Conservation (phyloP, 306 rosid genomes). For the Vigna radiata region DNA sequence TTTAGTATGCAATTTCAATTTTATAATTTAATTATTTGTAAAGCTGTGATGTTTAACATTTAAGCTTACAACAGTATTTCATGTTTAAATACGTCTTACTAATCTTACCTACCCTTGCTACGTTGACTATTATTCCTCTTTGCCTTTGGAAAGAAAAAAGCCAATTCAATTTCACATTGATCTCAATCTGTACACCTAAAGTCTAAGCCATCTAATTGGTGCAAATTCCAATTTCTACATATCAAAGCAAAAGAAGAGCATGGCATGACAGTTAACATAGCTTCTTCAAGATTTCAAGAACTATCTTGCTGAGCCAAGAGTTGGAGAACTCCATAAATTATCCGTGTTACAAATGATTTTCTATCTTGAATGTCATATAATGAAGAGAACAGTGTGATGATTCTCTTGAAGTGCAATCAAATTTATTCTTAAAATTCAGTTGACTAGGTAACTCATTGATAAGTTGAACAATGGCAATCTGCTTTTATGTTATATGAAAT, state of each 20-base stretch:
- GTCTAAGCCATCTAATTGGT: neutral
- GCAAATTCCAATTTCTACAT: neutral
- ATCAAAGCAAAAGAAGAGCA: neutral
- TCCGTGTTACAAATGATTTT: neutral
- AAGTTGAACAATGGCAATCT: neutral
- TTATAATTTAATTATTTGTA: neutral
- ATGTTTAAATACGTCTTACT: neutral
- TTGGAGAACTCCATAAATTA: neutral
- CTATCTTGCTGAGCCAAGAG: conserved; percentile 9
- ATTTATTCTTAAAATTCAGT: conserved; percentile 20
- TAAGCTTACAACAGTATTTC: neutral
- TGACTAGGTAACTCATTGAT: conserved; percentile 2
- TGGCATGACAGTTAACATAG: neutral
- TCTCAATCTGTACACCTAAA: neutral
- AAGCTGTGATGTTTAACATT: neutral
- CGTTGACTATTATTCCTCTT: neutral
- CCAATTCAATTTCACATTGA: neutral
- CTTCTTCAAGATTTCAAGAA: conserved; percentile 2
- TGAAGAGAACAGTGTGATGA: neutral
- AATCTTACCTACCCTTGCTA: conserved; percentile 21
- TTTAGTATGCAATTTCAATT: neutral
- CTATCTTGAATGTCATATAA: neutral
- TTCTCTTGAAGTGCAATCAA: neutral
- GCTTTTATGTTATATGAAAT: neutral
- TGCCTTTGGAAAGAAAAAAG: neutral